Conservation (phyloP, 331 rosid genomes). For the Phaseolus coccineus region DNA sequence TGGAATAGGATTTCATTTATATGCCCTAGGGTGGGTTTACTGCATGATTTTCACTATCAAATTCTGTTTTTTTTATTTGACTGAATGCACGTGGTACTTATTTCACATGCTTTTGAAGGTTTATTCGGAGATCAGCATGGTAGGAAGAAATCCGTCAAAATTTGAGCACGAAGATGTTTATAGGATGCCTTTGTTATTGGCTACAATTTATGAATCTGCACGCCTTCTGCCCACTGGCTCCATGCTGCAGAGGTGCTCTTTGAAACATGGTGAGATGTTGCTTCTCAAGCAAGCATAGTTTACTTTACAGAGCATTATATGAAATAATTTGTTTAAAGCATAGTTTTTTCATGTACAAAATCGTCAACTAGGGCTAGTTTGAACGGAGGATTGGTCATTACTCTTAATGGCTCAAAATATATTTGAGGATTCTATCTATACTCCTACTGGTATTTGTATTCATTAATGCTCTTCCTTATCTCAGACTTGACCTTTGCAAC, state of each 20-base stretch:
- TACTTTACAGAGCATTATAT: too few relatives aligned
- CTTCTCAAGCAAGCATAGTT: constrained; percentile 13
- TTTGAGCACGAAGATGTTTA: constrained; percentile 58
- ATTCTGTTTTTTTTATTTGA: background rate
- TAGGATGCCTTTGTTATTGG: constrained; percentile 73
- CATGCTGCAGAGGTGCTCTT: constrained; percentile 83
- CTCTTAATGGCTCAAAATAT: constrained; percentile 6
- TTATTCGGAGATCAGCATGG: constrained; percentile 61
- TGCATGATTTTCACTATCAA: background rate
- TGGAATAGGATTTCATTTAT: background rate
- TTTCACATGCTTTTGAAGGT: constrained; percentile 62
- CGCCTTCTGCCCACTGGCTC: constrained; percentile 75
- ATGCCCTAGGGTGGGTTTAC: background rate
- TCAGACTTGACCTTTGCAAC: constrained; percentile 67
- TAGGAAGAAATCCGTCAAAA: constrained; percentile 50
- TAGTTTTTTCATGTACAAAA: too few relatives aligned
- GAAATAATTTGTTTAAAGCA: too few relatives aligned
- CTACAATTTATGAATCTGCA: constrained; percentile 78
- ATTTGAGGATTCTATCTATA: constrained; percentile 3
- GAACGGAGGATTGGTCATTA: background rate
- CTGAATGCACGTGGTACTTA: background rate
- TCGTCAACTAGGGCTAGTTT: constrained; percentile 3
- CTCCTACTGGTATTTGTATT: constrained; percentile 5
- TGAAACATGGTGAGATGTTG: constrained; percentile 65
- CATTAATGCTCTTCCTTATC: constrained; percentile 37